A percentile compares a stretch with the other conserved stretches of the same genome.
phyloP scores from a whole-genome alignment of 257 asterid species.

The Marsdenia floribunda region DNA sequence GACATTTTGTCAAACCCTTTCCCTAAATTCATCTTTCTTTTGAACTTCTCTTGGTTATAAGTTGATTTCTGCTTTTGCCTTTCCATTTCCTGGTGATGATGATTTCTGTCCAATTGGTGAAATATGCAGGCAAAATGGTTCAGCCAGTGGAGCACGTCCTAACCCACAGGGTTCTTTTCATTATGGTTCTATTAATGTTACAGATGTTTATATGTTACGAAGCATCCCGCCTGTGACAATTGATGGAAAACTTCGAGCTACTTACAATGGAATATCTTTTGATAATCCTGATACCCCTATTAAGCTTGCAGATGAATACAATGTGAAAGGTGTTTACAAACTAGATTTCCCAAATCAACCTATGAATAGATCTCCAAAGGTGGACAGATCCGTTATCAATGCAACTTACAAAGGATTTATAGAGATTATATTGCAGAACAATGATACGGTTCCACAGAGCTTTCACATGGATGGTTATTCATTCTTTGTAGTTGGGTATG shows the following conservation, averaged over 20 bases:
- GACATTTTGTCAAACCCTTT: too few relatives aligned
- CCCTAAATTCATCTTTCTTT: too few relatives aligned
- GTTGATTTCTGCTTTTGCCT: too few relatives aligned
- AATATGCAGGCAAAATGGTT: conserved; percentile 63
- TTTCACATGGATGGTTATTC: conserved; percentile 95
- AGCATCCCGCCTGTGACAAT: conserved; percentile 50
- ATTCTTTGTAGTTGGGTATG: conserved; percentile 88
- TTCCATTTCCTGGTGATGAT: neutral
- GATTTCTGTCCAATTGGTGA: neutral
- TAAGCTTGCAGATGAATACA: conserved; percentile 66
- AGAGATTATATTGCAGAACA: conserved; percentile 77
- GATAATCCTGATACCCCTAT: conserved; percentile 72
- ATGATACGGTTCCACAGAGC: conserved; percentile 66
- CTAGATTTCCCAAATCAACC: conserved; percentile 79
- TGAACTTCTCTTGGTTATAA: too few relatives aligned
- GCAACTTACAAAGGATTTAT: conserved; percentile 90
- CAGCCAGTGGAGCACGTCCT: conserved; percentile 99
- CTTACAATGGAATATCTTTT: conserved; percentile 77
- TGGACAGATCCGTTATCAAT: conserved; percentile 62
- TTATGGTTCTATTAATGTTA: conserved; percentile 77
- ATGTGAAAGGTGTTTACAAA: conserved; percentile 77
- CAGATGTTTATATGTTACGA: conserved; percentile 53
- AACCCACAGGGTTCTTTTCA: conserved; percentile 98
- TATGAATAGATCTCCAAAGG: conserved; percentile 41
- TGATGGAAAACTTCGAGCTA: conserved; percentile 61